These are phyloP conservation scores for Trametes sp. DNA, from an alignment of 1,284 basidiomycete genomes.

Conservation along the genomic window DNA sequence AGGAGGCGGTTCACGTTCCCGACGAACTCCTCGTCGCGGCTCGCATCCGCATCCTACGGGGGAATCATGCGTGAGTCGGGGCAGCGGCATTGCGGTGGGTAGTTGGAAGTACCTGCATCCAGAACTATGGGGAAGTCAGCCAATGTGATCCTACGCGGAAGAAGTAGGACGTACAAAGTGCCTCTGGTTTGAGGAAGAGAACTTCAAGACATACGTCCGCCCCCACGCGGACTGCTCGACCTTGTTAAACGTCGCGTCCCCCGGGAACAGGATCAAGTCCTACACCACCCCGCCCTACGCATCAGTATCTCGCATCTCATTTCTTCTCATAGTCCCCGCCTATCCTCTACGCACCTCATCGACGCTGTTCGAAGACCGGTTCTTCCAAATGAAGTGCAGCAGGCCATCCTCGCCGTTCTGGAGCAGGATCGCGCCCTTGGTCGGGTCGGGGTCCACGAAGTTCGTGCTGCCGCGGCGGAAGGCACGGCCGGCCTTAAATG, in stretches of 20 bases:
- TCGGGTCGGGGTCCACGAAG: constrained; percentile 67
- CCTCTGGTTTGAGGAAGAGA: constrained; percentile 79
- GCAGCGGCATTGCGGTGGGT: too few relatives aligned
- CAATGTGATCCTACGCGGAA: too few relatives aligned
- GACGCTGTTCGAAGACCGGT: constrained; percentile 61
- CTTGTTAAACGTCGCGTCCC: constrained; percentile 78
- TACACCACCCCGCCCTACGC: constrained; percentile 35
- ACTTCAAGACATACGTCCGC: constrained; percentile 81
- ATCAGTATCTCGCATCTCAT: neutral
- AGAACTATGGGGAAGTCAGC: too few relatives aligned
- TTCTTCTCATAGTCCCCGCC: constrained; percentile 17
- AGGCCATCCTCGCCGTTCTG: constrained; percentile 75
- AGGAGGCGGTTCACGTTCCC: constrained; percentile 73
- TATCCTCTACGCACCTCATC: constrained; percentile 73
- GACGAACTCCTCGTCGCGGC: constrained; percentile 73
- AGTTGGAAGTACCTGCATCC: constrained; percentile 71
- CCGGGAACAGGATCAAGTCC: constrained; percentile 82
- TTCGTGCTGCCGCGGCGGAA: constrained; percentile 71
- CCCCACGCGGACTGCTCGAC: constrained; percentile 67
- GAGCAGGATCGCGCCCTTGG: constrained; percentile 76
- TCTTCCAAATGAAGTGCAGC: constrained; percentile 81
- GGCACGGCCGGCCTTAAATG: constrained; percentile 84
- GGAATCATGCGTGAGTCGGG: neutral
- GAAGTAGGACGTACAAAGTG: constrained; percentile 84
- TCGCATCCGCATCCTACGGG: constrained; percentile 68